phyloP scores from a whole-genome alignment of 1,284 basidiomycete species.

The Puccinia novopanici region DNA sequence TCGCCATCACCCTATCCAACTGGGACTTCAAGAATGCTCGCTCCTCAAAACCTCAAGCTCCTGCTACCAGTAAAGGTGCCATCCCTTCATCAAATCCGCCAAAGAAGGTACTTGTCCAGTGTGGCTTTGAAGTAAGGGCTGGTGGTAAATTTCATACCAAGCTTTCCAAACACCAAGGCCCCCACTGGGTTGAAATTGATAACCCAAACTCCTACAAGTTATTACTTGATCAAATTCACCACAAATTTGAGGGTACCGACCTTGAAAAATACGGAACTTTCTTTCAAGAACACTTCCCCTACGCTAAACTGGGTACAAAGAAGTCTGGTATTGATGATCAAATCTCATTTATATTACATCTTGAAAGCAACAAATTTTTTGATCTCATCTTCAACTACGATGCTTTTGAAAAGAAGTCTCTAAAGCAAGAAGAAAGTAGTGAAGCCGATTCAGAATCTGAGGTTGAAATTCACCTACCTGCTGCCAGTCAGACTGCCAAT shows the following conservation, averaged over 20 bases:
- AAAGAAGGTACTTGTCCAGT: background rate
- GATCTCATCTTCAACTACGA: background rate
- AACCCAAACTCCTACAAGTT: background rate
- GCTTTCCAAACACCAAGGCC: background rate
- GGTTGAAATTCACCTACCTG: background rate
- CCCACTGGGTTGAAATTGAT: background rate
- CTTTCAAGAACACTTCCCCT: background rate
- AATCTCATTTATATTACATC: background rate
- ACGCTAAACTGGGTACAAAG: background rate
- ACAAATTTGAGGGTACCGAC: background rate
- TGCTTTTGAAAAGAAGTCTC: background rate
- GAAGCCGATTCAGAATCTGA: background rate
- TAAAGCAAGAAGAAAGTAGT: background rate
- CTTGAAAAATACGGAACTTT: background rate
- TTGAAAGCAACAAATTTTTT: too few relatives aligned
- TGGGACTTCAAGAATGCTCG: too few relatives aligned
- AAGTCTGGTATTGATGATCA: background rate
- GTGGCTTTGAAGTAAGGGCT: conserved; percentile 1
- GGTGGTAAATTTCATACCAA: background rate
- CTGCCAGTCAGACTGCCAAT: too few relatives aligned
- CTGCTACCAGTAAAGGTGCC: background rate
- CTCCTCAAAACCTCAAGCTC: background rate
- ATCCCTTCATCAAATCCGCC: background rate
- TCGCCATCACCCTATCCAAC: too few relatives aligned
- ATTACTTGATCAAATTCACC: background rate